Conservation (phyloP, 2,329 filamentous ascomycete genomes). For the Tympanopsis confertula region DNA sequence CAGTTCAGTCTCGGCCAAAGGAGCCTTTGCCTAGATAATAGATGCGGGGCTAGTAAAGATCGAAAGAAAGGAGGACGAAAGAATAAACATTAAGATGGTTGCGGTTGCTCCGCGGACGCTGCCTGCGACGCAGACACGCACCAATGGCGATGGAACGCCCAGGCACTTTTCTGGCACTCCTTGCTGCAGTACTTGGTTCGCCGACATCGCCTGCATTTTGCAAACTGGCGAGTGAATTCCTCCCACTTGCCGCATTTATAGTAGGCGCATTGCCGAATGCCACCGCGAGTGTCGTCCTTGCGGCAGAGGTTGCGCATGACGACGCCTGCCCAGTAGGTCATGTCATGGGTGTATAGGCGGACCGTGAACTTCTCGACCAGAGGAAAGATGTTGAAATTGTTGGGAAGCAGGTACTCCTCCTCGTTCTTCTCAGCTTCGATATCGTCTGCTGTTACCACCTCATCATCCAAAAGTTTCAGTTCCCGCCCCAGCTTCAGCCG, state of each 20-base stretch:
- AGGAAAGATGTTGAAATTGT: constrained; percentile 97
- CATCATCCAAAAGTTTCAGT: constrained; percentile 66
- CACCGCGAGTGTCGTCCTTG: constrained; percentile 88
- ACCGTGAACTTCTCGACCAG: constrained; percentile 97
- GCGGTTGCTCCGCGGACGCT: too few species aligned
- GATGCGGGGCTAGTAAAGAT: too few species aligned
- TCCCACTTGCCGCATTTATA: constrained; percentile 99
- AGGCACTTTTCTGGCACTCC: constrained; percentile 97
- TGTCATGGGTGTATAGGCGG: constrained; percentile 84
- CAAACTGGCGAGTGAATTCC: constrained; percentile 89
- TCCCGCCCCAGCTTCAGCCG: constrained; percentile 82
- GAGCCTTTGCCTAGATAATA: too few species aligned
- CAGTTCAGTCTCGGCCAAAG: too few species aligned
- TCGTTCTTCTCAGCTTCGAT: constrained; percentile 53
- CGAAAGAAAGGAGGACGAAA: too few species aligned
- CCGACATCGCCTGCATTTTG: constrained; percentile 90
- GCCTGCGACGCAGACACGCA: constrained; percentile 65
- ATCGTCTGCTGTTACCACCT: constrained; percentile 32
- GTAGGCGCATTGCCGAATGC: constrained; percentile 93
- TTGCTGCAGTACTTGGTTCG: constrained; percentile 99
- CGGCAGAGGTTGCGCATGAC: constrained; percentile 98
- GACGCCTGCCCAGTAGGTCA: constrained; percentile 99
- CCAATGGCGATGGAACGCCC: constrained; percentile 98
- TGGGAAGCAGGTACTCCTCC: constrained; percentile 80
- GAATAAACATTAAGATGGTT: too few species aligned